phyloP scores from a whole-genome alignment of 345 rosid species.

The Populus tremula region DNA sequence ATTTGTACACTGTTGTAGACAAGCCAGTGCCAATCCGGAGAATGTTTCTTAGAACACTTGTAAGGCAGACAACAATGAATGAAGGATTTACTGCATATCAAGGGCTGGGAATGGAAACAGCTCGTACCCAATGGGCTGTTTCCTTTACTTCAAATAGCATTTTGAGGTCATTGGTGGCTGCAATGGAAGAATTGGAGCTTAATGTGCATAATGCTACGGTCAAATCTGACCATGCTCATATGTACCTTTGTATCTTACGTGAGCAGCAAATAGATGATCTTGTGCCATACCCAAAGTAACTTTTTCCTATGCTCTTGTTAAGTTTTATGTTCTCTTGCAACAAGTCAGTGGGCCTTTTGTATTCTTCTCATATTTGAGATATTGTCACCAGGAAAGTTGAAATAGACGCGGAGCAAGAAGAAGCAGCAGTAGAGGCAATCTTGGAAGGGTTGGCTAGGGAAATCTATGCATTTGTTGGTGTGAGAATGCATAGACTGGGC shows the following conservation, averaged over 20 bases:
- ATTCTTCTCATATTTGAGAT: slow-evolving; percentile 25
- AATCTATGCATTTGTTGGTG: slow-evolving; percentile 77
- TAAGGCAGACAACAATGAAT: slow-evolving; percentile 74
- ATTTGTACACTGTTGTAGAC: slow-evolving; percentile 78
- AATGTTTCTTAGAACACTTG: slow-evolving; percentile 96
- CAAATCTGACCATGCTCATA: slow-evolving; percentile 85
- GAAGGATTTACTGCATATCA: slow-evolving; percentile 61
- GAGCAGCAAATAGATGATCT: slow-evolving; percentile 92
- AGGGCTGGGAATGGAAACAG: slow-evolving; percentile 48
- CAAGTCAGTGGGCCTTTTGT: not conserved
- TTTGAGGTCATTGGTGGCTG: slow-evolving; percentile 78
- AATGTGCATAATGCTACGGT: slow-evolving; percentile 76
- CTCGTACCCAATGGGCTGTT: slow-evolving; percentile 41
- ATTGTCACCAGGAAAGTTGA: slow-evolving; percentile 72
- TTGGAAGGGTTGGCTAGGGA: slow-evolving; percentile 74
- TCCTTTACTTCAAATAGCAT: slow-evolving; percentile 81
- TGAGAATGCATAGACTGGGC: slow-evolving; percentile 84
- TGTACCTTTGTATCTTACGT: slow-evolving; percentile 88
- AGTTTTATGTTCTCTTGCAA: slow-evolving; percentile 10
- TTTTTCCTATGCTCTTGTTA: slow-evolving; percentile 13
- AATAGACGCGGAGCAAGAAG: slow-evolving; percentile 60
- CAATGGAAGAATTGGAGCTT: slow-evolving; percentile 98
- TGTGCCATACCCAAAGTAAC: slow-evolving; percentile 77
- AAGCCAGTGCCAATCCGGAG: slow-evolving; percentile 74
- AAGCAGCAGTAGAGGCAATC: slow-evolving; percentile 62